phyloP scores from a whole-genome alignment of 805 yeast species.

The Nakazawaea holstii region DNA sequence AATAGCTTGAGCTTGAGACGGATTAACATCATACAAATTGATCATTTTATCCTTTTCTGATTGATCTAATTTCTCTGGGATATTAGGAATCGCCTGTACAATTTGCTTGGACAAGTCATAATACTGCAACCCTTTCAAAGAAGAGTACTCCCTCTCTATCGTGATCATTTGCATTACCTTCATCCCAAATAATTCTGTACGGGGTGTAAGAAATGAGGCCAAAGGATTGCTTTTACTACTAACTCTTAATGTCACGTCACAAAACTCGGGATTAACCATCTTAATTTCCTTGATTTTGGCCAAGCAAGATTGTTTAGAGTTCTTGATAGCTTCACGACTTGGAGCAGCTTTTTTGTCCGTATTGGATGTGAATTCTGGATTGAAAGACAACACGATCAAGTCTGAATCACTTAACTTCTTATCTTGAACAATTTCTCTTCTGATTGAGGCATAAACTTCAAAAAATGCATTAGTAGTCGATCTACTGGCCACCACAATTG shows the following conservation, averaged over 20 bases:
- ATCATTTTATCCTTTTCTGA: constrained; percentile 39
- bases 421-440: constrained; percentile 44
- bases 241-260: constrained; percentile 73
- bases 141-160: constrained; percentile 85
- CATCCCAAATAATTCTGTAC: constrained; percentile 60
- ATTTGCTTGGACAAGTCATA: constrained; percentile 73
- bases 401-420: constrained; percentile 69
- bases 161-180: constrained; percentile 85
- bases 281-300: constrained; percentile 79
- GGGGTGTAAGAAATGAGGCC: constrained; percentile 54
- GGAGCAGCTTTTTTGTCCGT: constrained; percentile 17
- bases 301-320: constrained; percentile 41
- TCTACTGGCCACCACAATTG: constrained; percentile 69
- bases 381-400: constrained; percentile 56
- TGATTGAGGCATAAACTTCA: constrained; percentile 75
- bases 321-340: constrained; percentile 28
- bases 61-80: constrained; percentile 28
- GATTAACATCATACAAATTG: constrained; percentile 56
- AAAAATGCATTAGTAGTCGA: constrained; percentile 81
- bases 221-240: constrained; percentile 44
- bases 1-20: constrained; percentile 89
- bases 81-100: constrained; percentile 57
- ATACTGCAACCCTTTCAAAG: constrained; percentile 75
- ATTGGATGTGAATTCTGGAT: constrained; percentile 29
- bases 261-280: constrained; percentile 53